Percentiles rank a stretch among this genome's conserved stretches.
Evolutionary conservation across 352 stramenopile species (phyloP).

Genomic region (Globisporangium perplexum): DNA sequence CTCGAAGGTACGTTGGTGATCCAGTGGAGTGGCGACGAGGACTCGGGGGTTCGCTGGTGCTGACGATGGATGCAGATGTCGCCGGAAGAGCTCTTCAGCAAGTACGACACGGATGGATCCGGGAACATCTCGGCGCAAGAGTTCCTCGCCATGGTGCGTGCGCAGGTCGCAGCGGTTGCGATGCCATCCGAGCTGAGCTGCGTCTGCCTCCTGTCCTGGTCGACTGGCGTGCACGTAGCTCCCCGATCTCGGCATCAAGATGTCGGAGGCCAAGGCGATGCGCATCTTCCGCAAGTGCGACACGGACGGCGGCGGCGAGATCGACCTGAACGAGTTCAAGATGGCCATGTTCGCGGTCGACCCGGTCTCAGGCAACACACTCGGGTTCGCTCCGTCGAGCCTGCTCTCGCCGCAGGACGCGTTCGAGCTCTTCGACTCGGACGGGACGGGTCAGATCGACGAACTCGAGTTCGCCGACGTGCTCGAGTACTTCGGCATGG

Average conservation of each 20-base stretch:
- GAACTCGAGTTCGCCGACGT: conserved; percentile 92
- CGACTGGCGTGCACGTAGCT: conserved; percentile 39
- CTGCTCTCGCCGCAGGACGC: conserved; percentile 83
- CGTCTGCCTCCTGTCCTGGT: background rate
- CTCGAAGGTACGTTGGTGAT: conserved; percentile 32
- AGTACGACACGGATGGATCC: conserved; percentile 88
- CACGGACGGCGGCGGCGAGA: conserved; percentile 84
- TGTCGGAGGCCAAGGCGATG: conserved; percentile 86
- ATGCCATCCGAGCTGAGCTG: background rate
- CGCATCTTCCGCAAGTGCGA: conserved; percentile 91
- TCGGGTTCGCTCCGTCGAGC: conserved; percentile 79
- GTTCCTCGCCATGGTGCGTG: conserved; percentile 80
- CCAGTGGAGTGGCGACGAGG: background rate
- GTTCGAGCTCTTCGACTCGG: conserved; percentile 90
- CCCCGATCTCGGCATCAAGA: conserved; percentile 79
- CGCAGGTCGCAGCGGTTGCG: too few relatives aligned
- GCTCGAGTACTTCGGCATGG: conserved; percentile 91
- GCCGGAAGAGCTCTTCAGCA: conserved; percentile 88
- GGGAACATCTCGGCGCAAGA: conserved; percentile 89
- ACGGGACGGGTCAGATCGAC: conserved; percentile 87
- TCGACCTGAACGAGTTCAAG: conserved; percentile 93
- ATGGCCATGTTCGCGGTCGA: conserved; percentile 91
- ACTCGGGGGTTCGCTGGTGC: too few relatives aligned
- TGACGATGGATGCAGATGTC: conserved; percentile 27
- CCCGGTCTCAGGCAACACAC: conserved; percentile 69